Evolutionary conservation across 768 basidiomycete species (phyloP), one percentile per base, ranked within the genome.

Genomic region (Sarcodon sp.): DNA sequence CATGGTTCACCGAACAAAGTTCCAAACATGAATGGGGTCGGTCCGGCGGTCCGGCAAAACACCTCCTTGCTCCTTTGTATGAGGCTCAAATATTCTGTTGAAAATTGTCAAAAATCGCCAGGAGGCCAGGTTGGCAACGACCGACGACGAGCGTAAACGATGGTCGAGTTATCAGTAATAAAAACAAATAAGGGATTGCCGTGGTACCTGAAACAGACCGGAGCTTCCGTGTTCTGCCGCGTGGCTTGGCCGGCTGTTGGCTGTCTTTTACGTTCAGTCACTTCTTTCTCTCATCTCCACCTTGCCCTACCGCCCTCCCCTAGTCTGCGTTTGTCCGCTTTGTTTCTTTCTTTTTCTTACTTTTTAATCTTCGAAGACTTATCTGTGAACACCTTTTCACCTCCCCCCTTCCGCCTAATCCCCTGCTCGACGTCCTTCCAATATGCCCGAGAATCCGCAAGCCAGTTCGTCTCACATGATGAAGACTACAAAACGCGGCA

Each of bases 401-500:
- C 54, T 69, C 35, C 41, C 45, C n/a, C 45, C 44, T 44, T 47
- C 43, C 45, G 12, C 39, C 54, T 43, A 49, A 35, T 43, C 49
- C 45, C 53, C 57, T 39, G 55, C 49, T 55, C 48, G 36, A 33
- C 37, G 35, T 58, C 58, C 57, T 51, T 53, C 51, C 51, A 46
- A 50, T 36, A 70, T 68, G 70, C 55, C 62, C 39, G 55, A 63
- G 44, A 59, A 59, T 62, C 68, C 74, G 32, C 74, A 75, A 57
- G 71, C 77, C 37, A 77, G 76, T 54, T 79, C 85, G 37, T 89
- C 87, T 27, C 92, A 94, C 65, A 88, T 94, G 87, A 96, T 97
- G 92, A 93, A 94, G 79, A 94, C 88, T 11, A 94, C 92, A 62
- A 89, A 90, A 72, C 80, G 92, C 60, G 92, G 92, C 52, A 76